Evolutionary conservation across 768 basidiomycete genomes (phyloP), one percentile per base, ranked within the genome.

Genomic region (Tubosaeta brunneosetosa): DNA sequence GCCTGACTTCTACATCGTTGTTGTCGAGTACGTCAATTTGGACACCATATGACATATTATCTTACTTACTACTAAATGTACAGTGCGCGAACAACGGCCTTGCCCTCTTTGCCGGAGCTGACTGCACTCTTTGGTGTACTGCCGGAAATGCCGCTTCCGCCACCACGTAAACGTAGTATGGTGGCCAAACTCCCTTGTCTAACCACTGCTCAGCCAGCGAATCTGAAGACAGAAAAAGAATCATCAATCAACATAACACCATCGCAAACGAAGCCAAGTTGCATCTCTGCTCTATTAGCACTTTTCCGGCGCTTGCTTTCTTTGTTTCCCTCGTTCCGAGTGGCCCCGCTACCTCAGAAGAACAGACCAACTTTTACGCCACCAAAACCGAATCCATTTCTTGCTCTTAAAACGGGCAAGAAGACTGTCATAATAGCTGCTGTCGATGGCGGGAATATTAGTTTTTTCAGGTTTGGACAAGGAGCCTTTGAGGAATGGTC

Each of bases 401-500:
- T 83, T 55, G 80, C 81, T 5, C 73, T 97, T 55, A 91, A 94
- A 59, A 80, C 82, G 27, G 95, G 95, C 0, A 89, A 85, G 65
- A 90, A 91, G 64, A 85, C 77, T 9, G 74, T 94, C 48, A 76
- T 97, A 32, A 79, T 98, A 44, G 94, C 94, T 2, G 91, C 81
- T 2, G 93, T 94, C 5, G 94, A 97, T 69, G 79, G 83, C 2
- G 92, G 94, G 9, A 91, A 80, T 56, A 86, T 86, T 40, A 88
- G 88, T 58, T 94, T 97, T 75, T 89, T 92, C 71, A 75, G 88
- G 49, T 93, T 97, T 58, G 85, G 87, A 7, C 79, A 93, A 63
- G 90, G 91, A 0, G 83, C 77, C 9, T 97, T 98, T 66, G 83
- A 81, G 49, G 89, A 92, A 60, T 86, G 87, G 81, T 85, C 90